Evolutionary conservation across 306 rosid genomes (phyloP), one percentile per base, ranked within the genome.

Genomic region (Crataegus laevigata): DNA sequence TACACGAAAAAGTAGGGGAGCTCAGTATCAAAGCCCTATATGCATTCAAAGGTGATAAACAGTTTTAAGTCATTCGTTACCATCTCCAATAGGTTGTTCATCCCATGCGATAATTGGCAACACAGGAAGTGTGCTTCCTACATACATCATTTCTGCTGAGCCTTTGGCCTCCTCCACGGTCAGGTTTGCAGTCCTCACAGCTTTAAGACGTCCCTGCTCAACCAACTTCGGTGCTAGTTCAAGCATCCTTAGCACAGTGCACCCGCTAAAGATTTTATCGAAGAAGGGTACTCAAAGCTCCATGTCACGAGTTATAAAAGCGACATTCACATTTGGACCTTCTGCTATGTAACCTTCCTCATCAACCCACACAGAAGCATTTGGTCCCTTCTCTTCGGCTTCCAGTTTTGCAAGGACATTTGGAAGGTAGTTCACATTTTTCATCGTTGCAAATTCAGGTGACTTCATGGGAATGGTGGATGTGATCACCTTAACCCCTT

Each of bases 301-400:
- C 72, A 84, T 94, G n/a, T 90, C 96, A 42, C 50, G 80, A 43
- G 86, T 92, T 75, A 94, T 79, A 40, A 94, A 94, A 66, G 97
- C 96, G 38, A 92, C 93, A 82, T 94, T 94, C 78, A 92, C 90
- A 88, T 94, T 89, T 83, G 99, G 96, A 73, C 99, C 99, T 84
- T 94, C 99, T 73, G 96, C 97, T 38, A 94, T 29, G 63, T 84
- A 87, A 42, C 99, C 99, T 79, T 74, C 84, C 55, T 90, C 93
- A 85, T 94, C 99, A 54, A 89, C 83, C 99, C 99, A 90, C 7
- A 94, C 83, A 40, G 96, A 84, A 79, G 90, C 89, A 84, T 64
- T 87, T 32, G 91, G 89, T 62, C 96, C 97, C 74, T 85, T 85
- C 83, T 90, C 97, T 78, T 92, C 93, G 32, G 99, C 99, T 84